Base-by-base conservation (phyloP, 331 rosid genomes). In the Dryas integrifolia region DNA sequence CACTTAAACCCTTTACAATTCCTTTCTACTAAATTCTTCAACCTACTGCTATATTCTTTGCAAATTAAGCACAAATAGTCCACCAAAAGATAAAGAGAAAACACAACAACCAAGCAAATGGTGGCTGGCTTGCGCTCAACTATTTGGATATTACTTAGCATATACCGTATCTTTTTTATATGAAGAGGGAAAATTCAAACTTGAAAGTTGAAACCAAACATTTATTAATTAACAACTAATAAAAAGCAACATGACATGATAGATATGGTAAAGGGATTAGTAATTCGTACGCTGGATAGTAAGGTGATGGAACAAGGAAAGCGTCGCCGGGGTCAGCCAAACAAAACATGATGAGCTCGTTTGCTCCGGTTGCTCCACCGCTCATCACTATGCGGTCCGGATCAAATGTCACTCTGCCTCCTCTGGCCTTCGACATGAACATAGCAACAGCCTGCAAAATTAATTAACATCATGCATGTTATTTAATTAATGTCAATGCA, bases 301-400 rank as follows among this genome's bases (percentile, higher is more conserved):
- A 94, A 69, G 98, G 98, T 5, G 98, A 72, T 5, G 98, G 98
- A 69, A 91, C 76, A 10, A 94, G 81, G 74, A 94, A 94, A 72
- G 92, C 97, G 56, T 94, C 98, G 18, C 96, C 96, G 1, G 87
- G 96, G 81, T 94, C 77, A 5, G 97, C 98, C 77, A 94, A 79
- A 61, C 98, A 94, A 70, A 94, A 94, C 82, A 86, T 91, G 65
- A 94, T 26, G 18, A 78, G 51, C 76, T 94, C 98, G 21, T 88
- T 91, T 6, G 96, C 98, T 0, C 98, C 98, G 2, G 98, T 94
- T 1, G 97, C 98, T n/a, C 98, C 98, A 4, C 98, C 98, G 62
- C 91, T 79, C 98, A 94, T 91, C 73, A 94, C 78, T 70, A 94
- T 78, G 3, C 98, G 84, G 16, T 78, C 75, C 0, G 91, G 88